Evolutionary conservation across 2,329 filamentous ascomycete genomes (phyloP).

Genomic region (Cercospora sesami): DNA sequence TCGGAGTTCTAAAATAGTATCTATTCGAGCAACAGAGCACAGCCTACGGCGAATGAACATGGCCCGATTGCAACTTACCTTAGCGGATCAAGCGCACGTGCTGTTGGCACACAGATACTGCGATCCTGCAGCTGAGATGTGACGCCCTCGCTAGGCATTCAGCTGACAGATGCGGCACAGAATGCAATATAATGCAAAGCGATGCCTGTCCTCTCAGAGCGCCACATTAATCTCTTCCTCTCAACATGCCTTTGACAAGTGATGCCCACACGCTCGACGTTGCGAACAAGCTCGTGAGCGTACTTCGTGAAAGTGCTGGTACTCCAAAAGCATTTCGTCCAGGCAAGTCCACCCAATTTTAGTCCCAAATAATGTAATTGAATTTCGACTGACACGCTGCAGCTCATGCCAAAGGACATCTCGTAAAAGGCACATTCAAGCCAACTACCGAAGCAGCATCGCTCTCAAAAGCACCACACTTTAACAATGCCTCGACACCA

Average conservation of each 20-base stretch:
- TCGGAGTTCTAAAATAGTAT: background rate
- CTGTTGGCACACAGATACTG: background rate
- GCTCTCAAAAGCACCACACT: slow-evolving; percentile 40
- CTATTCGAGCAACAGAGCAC: background rate
- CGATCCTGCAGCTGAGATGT: background rate
- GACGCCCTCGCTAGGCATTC: background rate
- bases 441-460: slow-evolving; percentile 47
- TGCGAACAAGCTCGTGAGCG: slow-evolving; percentile 27
- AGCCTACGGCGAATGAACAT: background rate
- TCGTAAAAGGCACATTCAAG: slow-evolving; percentile 55
- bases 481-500: slow-evolving; percentile 28
- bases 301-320: slow-evolving; percentile 30
- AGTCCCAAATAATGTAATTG: background rate
- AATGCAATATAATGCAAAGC: background rate
- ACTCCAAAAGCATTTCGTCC: slow-evolving; percentile 31
- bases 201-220: background rate
- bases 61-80: background rate
- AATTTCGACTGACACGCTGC: background rate
- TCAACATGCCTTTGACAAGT: slow-evolving; percentile 31
- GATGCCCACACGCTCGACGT: slow-evolving; percentile 26
- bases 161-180: background rate
- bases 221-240: background rate
- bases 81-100: background rate
- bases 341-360: slow-evolving; percentile 16
- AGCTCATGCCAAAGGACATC: slow-evolving; percentile 58